A percentile compares a stretch with the other conserved stretches of the same genome.
Conservation (phyloP, 176 grass and related monocot genomes). For the Eleusine coracana region DNA sequence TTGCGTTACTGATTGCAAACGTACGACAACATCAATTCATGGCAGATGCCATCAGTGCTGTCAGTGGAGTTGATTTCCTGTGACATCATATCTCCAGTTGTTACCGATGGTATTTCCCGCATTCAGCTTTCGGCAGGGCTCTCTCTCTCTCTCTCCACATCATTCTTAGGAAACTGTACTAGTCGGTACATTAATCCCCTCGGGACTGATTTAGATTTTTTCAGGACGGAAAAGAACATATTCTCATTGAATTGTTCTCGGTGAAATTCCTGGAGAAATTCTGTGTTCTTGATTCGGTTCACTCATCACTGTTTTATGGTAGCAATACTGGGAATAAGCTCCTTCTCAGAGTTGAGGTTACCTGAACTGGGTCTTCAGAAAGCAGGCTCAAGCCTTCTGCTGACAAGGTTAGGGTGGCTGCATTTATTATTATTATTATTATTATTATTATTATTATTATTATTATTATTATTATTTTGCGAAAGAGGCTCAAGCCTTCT, state of each 20-base stretch:
- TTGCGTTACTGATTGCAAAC: constrained; percentile 7
- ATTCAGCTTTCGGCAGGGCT: neutral
- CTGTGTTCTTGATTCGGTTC: neutral
- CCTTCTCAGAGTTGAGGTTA: neutral
- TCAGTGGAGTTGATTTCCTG: neutral
- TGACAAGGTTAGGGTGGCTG: too few species aligned
- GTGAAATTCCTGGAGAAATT: too few species aligned
- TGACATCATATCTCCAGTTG: constrained; percentile 2
- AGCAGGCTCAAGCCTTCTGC: neutral
- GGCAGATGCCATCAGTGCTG: neutral
- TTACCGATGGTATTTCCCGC: neutral
- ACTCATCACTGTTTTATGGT: neutral
- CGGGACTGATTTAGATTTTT: neutral
- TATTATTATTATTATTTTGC: too few species aligned
- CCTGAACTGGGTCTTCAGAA: neutral
- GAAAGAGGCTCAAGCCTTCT: neutral
- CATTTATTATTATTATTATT: too few species aligned
- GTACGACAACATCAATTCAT: constrained; percentile 30
- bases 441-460: too few species aligned
- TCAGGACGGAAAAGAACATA: neutral
- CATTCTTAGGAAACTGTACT: neutral
- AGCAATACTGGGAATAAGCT: neutral
- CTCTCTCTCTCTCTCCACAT: neutral
- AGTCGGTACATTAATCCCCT: neutral
- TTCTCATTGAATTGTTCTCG: neutral